Evolutionary conservation across 169 alveolate genomes (phyloP).

Genomic region (Plasmodium inui): DNA sequence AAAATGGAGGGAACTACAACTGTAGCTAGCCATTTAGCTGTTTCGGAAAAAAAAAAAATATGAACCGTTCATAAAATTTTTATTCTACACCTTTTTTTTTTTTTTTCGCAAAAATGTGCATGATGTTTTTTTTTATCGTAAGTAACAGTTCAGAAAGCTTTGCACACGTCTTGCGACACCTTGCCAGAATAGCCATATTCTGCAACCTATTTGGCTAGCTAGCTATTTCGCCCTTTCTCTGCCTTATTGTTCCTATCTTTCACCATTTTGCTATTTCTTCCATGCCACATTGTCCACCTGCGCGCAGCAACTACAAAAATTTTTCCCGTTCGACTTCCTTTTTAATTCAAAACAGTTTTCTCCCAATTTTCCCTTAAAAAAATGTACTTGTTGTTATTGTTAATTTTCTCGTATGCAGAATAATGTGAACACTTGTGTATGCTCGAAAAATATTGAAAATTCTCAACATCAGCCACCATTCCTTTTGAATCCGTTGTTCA

Average conservation of each 20-base stretch:
- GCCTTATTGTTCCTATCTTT: neutral
- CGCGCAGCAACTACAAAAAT: neutral
- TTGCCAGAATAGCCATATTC: neutral
- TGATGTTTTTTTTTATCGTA: slow-evolving; percentile 25
- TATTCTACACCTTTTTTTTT: neutral
- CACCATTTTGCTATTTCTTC: slow-evolving; percentile 17
- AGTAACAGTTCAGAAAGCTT: neutral
- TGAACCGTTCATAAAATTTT: slow-evolving; percentile 41
- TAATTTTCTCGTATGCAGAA: neutral
- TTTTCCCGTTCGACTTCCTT: neutral
- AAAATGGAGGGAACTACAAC: slow-evolving; percentile 8
- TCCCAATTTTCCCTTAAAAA: neutral
- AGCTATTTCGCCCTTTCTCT: neutral
- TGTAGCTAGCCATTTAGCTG: neutral
- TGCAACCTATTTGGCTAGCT: neutral
- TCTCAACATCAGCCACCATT: slow-evolving; percentile 7
- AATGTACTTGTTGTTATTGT: neutral
- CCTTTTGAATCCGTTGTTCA: slow-evolving; percentile 3
- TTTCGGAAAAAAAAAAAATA: slow-evolving; percentile 7
- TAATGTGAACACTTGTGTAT: slow-evolving; percentile 2
- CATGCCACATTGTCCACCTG: neutral
- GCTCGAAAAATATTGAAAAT: neutral
- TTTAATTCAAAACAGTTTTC: neutral
- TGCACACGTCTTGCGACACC: neutral
- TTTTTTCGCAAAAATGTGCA: slow-evolving; percentile 25